Base-by-base conservation (phyloP, 306 rosid genomes). In the Psophocarpus tetragonolobus region DNA sequence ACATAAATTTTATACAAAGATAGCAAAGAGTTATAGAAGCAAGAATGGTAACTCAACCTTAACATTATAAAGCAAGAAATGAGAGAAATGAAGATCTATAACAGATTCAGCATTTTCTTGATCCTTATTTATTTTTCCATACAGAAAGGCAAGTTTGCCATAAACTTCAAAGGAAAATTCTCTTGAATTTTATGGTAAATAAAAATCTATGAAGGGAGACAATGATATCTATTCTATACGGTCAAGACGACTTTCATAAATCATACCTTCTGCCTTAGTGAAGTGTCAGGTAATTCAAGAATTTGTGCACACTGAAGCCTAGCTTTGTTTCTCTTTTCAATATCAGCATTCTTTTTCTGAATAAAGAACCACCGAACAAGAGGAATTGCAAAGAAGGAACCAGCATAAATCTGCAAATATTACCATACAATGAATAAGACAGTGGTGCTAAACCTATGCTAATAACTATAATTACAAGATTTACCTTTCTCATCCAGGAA, bases 361-460 rank as follows among this genome's bases (percentile, higher is more conserved):
- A 88, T 24, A 62, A 88, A 54, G 71, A 91, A 88, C 98, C 96
- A 92, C 80, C 99, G 96, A 72, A 88, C 78, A 85, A 95, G 84
- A 71, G 99, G 99, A 88, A 95, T 95, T 57, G 98, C 92, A 87
- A 95, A 95, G 91, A 95, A 92, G 15, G 99, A 95, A 84, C 96
- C 98, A 45, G 99, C 99, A 84, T 95, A 95, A 60, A 95, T 84
- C 99, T 95, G 92, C 85, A 85, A 26, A 80, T 66, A 57, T 73
- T 72, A 85, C 58, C 57, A 75, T 63, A 51, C 35, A 66, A 51
- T 53, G 29, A 45, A 76, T 58, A 68, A 38, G 33, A 74, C 76
- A 45, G 24, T 10, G 48, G 44, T 70, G 71, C 58, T 54, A 73
- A 60, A 69, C 18, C 39, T 71, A 64, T 68, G 73, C 62, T 29